A percentile compares a stretch with the other conserved stretches of the same genome.
phyloP scores from a whole-genome alignment of 495 filamentous ascomycete genomes.

The Eremomyces bilateralis region DNA sequence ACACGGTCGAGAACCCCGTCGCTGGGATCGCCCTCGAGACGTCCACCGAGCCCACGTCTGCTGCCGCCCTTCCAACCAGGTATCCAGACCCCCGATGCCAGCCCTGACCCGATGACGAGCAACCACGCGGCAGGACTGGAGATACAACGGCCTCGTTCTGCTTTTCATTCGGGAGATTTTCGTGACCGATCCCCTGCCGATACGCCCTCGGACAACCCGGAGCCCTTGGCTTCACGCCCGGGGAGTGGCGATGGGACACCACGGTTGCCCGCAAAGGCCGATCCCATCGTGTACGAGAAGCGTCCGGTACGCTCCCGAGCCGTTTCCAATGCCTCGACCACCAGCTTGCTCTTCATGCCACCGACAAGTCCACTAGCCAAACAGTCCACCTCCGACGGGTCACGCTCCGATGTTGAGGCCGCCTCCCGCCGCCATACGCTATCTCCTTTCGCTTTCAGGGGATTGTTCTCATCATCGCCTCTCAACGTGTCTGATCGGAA shows the following conservation, averaged over 20 bases:
- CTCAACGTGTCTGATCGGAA: conserved; percentile 22
- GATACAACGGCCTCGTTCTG: conserved; percentile 69
- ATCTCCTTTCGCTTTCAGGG: conserved; percentile 35
- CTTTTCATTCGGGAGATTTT: conserved; percentile 79
- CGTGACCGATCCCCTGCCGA: conserved; percentile 15
- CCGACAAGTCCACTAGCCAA: conserved; percentile 87
- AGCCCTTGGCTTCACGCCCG: conserved; percentile 15
- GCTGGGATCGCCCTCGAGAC: too few species aligned
- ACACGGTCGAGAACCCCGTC: too few species aligned
- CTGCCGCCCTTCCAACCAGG: too few species aligned
- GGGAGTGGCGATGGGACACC: conserved; percentile 8
- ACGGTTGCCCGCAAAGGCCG: conserved; percentile 2
- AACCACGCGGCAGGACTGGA: conserved; percentile 23
- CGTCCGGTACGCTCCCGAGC: conserved; percentile 18
- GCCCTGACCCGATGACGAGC: too few species aligned
- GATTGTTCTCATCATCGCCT: conserved; percentile 15
- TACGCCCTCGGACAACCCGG: conserved; percentile 20
- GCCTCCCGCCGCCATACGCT: background rate
- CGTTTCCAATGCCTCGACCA: conserved; percentile 53
- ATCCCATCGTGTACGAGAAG: conserved; percentile 3
- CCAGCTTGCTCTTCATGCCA: conserved; percentile 63
- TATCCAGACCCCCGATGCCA: too few species aligned
- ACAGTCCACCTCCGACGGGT: conserved; percentile 68
- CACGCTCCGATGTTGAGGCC: background rate
- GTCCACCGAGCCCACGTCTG: too few species aligned